Evolutionary conservation across 2,329 filamentous ascomycete genomes (phyloP).

Genomic region (Magnaporthales sp.): DNA sequence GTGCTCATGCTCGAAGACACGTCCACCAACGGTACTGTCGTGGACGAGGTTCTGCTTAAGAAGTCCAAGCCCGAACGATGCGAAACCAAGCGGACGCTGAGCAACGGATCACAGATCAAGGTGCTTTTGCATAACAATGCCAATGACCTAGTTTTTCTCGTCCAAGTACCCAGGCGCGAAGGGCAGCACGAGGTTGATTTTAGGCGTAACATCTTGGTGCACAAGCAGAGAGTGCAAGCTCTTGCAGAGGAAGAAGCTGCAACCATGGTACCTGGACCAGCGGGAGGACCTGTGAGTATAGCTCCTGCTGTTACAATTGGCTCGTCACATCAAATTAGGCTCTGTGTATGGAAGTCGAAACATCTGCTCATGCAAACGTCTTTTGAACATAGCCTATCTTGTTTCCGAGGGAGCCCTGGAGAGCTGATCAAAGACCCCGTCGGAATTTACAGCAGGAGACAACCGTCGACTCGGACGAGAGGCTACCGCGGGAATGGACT

Average conservation of each 20-base stretch:
- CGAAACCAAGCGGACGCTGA: slow-evolving; percentile 52
- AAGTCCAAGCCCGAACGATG: slow-evolving; percentile 8
- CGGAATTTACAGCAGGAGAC: slow-evolving; percentile 2
- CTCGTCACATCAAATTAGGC: neutral
- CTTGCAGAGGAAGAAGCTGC: slow-evolving; percentile 26
- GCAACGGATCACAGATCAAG: slow-evolving; percentile 63
- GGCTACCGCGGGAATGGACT: slow-evolving; percentile 59
- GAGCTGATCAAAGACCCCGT: slow-evolving; percentile 2
- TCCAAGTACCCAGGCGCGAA: slow-evolving; percentile 72
- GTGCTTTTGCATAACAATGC: slow-evolving; percentile 47
- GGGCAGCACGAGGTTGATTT: slow-evolving; percentile 58
- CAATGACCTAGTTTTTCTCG: slow-evolving; percentile 68
- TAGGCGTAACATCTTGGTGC: slow-evolving; percentile 57
- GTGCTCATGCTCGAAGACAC: slow-evolving; percentile 87
- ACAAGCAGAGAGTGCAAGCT: slow-evolving; percentile 38
- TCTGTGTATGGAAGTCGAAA: neutral
- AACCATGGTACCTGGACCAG: slow-evolving; percentile 36
- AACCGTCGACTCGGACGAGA: slow-evolving; percentile 12
- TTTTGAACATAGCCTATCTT: slow-evolving; percentile 16
- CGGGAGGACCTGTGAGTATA: slow-evolving; percentile 33
- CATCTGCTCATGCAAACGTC: neutral
- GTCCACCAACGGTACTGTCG: slow-evolving; percentile 91
- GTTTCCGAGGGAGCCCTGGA: slow-evolving; percentile 13
- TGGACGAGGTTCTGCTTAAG: slow-evolving; percentile 63
- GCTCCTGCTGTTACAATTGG: too few species aligned